Evolutionary conservation across 768 basidiomycete species (phyloP), one percentile per base, ranked within the genome.

Genomic region (Tephrocybe sp.): DNA sequence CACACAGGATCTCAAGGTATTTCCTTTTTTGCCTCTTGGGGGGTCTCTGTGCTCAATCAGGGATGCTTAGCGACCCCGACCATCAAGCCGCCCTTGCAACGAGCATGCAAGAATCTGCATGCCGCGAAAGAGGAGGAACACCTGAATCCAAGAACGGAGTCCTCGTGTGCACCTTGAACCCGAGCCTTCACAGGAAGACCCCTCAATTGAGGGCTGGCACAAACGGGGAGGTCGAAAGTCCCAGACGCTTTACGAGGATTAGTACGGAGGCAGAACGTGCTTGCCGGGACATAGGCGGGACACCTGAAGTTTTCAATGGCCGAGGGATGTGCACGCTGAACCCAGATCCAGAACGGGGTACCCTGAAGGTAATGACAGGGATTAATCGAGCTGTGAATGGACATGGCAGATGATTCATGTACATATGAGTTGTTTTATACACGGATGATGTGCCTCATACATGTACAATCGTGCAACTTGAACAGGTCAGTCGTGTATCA

Each of bases 51-150:
- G 28, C 28, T 11, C 6, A 5, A 30, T 30, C 11, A 11, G 11
- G 28, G 6, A 30, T 5, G 6, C 28, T 30, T 5, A 30, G 28
- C 6, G 28, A 30, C 28, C 6, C 11, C 28, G 11, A 5, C 28
- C 28, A 30, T 30, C 28, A 30, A 11, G 28, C 28, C 5, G 28
- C 28, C 28, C 28, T 30, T 30, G 28, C 5, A 30, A 34, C 24
- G 39, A 41, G 1, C 7, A 14, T 23, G 3, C 18, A 26, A 18
- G 55, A 52, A 44, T 28, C 12, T 17, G 46, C 50, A 34, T 48
- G 41, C n/a, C 40, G 41, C 21, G 26, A 43, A 11, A 9, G 10
- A 28, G 54, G 49, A 18, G 50, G 45, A 17, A 55, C 54, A 18
- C 44, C 21, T 1, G 51, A 50, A 34, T 42, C 10, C 17, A 41